A percentile compares a stretch with the other conserved stretches of the same genome.
These are phyloP conservation scores for Trapa incisa DNA, from an alignment of 345 rosid species.

Conservation along the genomic window DNA sequence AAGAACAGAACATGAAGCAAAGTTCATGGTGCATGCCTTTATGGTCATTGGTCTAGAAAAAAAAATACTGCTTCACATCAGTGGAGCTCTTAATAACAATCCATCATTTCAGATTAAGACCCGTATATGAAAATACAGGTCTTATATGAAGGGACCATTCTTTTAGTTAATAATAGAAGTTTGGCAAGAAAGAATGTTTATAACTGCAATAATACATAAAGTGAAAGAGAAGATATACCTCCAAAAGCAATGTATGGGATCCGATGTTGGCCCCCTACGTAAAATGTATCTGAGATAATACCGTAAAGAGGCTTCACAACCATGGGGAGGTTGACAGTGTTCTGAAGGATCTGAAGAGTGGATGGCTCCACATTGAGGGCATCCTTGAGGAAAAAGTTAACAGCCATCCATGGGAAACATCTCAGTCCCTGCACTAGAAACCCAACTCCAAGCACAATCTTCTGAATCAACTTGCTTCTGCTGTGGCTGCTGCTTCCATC, in stretches of 20 bases:
- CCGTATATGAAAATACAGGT: too few species aligned
- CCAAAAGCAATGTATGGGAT: constrained; percentile 90
- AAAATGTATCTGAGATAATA: constrained; percentile 61
- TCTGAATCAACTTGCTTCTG: constrained; percentile 19
- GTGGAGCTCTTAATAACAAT: neutral
- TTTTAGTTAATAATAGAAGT: too few species aligned
- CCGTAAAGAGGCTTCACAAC: constrained; percentile 80
- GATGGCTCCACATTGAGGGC: constrained; percentile 60
- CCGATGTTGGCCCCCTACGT: constrained; percentile 68
- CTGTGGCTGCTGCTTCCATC: neutral
- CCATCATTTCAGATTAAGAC: too few species aligned
- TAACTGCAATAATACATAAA: too few species aligned
- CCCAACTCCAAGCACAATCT: constrained; percentile 52
- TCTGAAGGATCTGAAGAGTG: constrained; percentile 74
- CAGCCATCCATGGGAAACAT: constrained; percentile 81
- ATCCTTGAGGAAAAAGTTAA: constrained; percentile 75
- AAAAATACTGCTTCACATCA: too few species aligned
- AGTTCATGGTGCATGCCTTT: neutral
- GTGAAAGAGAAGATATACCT: constrained; percentile 21
- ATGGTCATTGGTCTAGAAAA: neutral
- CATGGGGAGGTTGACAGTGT: constrained; percentile 79
- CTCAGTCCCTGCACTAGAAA: constrained; percentile 80
- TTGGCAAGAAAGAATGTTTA: neutral
- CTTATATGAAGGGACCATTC: too few species aligned
- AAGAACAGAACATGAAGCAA: neutral